Conservation (phyloP, 805 yeast species). For the Nadsonia fulvescens region DNA sequence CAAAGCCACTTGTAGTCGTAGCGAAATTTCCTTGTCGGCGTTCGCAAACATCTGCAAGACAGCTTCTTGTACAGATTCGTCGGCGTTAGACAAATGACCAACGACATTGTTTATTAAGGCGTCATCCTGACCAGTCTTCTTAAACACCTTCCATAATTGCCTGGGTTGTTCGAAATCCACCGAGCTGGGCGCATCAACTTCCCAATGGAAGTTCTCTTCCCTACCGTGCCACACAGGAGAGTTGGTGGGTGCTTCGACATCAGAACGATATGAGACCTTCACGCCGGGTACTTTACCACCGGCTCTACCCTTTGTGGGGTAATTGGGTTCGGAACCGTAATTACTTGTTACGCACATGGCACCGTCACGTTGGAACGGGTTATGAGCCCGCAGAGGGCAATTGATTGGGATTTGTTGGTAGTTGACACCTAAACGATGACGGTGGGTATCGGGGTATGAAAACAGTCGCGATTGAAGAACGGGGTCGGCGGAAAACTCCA, state of each 20-base stretch:
- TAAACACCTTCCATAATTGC: slow-evolving; percentile 60
- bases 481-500: slow-evolving; percentile 71
- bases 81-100: too few relatives aligned
- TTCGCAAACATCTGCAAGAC: too few relatives aligned
- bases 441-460: slow-evolving; percentile 73
- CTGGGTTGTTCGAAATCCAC: slow-evolving; percentile 65
- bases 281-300: too few relatives aligned
- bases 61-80: too few relatives aligned
- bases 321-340: slow-evolving; percentile 63
- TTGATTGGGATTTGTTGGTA: slow-evolving; percentile 79
- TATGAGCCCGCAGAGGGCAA: slow-evolving; percentile 48
- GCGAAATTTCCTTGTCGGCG: too few relatives aligned
- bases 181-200: slow-evolving; percentile 38
- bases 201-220: slow-evolving; percentile 80
- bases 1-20: too few relatives aligned
- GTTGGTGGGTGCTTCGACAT: slow-evolving; percentile 22
- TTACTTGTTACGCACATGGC: slow-evolving; percentile 52
- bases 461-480: slow-evolving; percentile 67
- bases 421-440: slow-evolving; percentile 62
- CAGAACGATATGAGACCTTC: slow-evolving; percentile 15
- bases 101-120: slow-evolving; percentile 73
- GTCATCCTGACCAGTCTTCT: slow-evolving; percentile 63
- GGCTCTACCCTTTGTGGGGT: slow-evolving; percentile 21
- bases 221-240: slow-evolving; percentile 74
- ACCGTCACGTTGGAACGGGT: slow-evolving; percentile 75